Evolutionary conservation across 495 filamentous ascomycete genomes (phyloP), one percentile per base, ranked within the genome.

Genomic region (Aspergillus sclerotiicarbonarius): DNA sequence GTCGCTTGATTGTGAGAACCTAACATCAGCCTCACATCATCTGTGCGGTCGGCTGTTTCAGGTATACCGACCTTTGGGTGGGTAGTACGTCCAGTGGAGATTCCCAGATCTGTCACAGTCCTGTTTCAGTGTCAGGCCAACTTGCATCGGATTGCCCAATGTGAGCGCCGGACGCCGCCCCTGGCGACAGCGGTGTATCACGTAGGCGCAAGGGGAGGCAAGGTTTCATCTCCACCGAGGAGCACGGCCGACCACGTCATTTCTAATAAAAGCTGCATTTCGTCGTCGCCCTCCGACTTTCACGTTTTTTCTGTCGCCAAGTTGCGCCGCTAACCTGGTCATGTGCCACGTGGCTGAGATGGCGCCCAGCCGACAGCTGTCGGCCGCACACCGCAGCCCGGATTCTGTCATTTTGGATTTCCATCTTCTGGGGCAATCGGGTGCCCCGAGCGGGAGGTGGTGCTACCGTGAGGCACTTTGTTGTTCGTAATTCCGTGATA

Each of bases 1-100:
- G 87, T 97, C 68, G 90, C 90, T 66, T 98, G 82, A 81, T 60
- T 46, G 44, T 37, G 18, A 51, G 30, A 25, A 25, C 46, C 43
- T 16, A 4, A 35, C 31, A 29, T 19, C 43, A 50, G 53, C 57
- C 49, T 60, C 53, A 54, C 39, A 48, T 57, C 37, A 37, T 55
- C 21, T 25, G 21, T 8, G 44, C 20, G 51, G 21, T 54, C 21
- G 32, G 37, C 46, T 29, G 19, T 25, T 49, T 49, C 46, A 30
- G 31, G 31, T 52, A 32, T 53, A 53, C 32, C 51, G 51, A 39
- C 39, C 13, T 32, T 16, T 12, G 15, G 29, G 32, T 29, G 5
- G 20, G 30, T 20, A 30, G n/a, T 8, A 15, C 25, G 25, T 29
- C 45, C 33, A 5, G 39, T 33, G 45, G 53, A 37, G 44, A 44